phyloP scores from a whole-genome alignment of 176 grass and related monocot species.

The Carex myosuroides region DNA sequence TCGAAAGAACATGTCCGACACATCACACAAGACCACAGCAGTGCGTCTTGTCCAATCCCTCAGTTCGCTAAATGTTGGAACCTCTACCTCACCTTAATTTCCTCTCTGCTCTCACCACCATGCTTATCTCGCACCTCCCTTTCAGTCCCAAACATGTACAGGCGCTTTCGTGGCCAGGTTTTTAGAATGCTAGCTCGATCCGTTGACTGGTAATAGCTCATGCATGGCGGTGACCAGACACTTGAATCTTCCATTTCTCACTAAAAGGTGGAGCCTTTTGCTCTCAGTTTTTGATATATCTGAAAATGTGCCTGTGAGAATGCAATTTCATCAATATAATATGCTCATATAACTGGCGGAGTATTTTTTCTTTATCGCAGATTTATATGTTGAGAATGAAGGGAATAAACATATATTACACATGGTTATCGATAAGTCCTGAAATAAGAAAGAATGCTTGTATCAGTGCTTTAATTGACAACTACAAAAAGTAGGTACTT shows the following conservation, averaged over 20 bases:
- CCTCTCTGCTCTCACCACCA: conserved; percentile 28
- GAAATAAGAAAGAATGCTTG: no score
- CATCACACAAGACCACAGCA: no score
- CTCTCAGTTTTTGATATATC: neutral
- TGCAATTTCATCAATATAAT: neutral
- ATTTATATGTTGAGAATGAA: neutral
- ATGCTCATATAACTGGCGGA: neutral
- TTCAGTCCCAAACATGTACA: conserved; percentile 3
- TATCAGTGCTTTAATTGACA: no score
- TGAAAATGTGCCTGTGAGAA: neutral
- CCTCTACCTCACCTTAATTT: neutral
- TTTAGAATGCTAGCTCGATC: conserved; percentile 77
- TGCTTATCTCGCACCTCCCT: conserved; percentile 17
- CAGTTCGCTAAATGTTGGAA: neutral
- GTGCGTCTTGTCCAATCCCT: no score
- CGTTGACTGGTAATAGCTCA: conserved; percentile 67
- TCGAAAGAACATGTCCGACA: no score
- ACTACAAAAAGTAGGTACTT: no score
- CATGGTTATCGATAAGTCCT: no score
- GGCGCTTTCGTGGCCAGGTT: conserved; percentile 74
- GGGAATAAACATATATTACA: neutral
- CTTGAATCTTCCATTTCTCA: conserved; percentile 76
- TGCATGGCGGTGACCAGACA: conserved; percentile 66
- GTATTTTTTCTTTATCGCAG: neutral
- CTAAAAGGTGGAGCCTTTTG: conserved; percentile 37